Base-by-base conservation (phyloP, 768 basidiomycete genomes). In the Russula emetica region DNA sequence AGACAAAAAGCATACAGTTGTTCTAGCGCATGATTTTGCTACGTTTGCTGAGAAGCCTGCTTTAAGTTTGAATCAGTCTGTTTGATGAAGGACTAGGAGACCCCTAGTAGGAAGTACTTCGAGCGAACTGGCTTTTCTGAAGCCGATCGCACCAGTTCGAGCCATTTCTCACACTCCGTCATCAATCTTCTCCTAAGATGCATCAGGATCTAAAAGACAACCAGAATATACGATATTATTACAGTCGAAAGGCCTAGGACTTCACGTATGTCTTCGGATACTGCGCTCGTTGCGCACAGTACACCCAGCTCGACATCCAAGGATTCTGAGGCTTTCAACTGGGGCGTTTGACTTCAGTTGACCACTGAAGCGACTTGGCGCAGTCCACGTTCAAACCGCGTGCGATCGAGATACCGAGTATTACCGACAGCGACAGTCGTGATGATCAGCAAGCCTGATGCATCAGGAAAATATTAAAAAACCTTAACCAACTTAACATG, bases 221-320 rank as follows among this genome's bases (percentile, higher is more conserved):
- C 5, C 3, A 40, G 8, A 20, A 30, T 2, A 45, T 7, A 59
- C 36, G 10, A 1, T 22, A 10, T n/a, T 28, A 11, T 9, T 52
- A 68, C 67, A 50, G 14, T 24, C 2, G 65, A 57, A 45, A 68
- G 24, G 24, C 58, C 63, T 9, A 68, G 30, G 10, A 68, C 34
- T 9, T 50, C 18, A 30, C n/a, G 49, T 10, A 68, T 66, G 30
- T 62, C 67, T n/a, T 60, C 36, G 16, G 60, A 28, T 24, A 62
- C 42, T 24, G 42, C 49, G 2, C 28, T 55, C 26, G 26, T 52
- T 20, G 40, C 30, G 22, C 24, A 22, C 7, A 32, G 40, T 7
- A 44, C 20, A 22, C 11, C 22, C 28, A 51, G 42, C 22, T 56
- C 64, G 7, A 26, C 20, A 36, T 57, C 40, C 8, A 40, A 32